Percentiles rank a stretch among this genome's conserved stretches.
These are phyloP conservation scores for Colletotrichum sansevieriae DNA, from an alignment of 2,329 filamentous ascomycete genomes.

Conservation along the genomic window DNA sequence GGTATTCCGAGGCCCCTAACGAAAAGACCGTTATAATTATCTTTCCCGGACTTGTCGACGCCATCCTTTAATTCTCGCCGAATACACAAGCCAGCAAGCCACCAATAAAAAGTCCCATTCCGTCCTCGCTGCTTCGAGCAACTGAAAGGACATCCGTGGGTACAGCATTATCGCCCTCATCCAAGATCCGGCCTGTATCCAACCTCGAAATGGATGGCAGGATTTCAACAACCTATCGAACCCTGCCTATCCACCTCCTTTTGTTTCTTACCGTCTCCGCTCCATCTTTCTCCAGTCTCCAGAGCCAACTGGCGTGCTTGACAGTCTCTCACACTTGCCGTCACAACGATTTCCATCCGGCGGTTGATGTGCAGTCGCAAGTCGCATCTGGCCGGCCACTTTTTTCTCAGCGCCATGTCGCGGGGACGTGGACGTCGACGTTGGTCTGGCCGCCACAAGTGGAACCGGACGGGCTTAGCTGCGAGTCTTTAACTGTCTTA, in stretches of 20 bases:
- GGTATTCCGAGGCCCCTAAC: no score
- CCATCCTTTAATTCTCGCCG: not conserved
- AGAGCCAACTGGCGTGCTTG: not conserved
- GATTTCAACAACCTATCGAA: not conserved
- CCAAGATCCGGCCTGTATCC: not conserved
- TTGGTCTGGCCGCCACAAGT: no score
- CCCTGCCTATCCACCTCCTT: not conserved
- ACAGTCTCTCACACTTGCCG: conserved; percentile 22
- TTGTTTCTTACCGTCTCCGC: not conserved
- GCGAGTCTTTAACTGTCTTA: no score
- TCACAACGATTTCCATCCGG: conserved; percentile 24
- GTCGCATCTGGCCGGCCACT: conserved; percentile 1
- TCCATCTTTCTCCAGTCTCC: conserved; percentile 3
- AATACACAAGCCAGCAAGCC: not conserved
- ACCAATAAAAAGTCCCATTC: not conserved
- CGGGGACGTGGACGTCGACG: not conserved
- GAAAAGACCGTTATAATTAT: conserved; percentile 12
- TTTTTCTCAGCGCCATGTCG: conserved; percentile 9
- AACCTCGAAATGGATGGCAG: not conserved
- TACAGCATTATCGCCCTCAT: no score
- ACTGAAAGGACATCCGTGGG: no score
- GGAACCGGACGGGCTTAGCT: no score
- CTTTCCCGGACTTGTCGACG: not conserved
- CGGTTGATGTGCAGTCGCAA: conserved; percentile 29
- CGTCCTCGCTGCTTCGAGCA: no score